Base-by-base conservation (phyloP, 805 yeast genomes). In the Candida easanensis region DNA sequence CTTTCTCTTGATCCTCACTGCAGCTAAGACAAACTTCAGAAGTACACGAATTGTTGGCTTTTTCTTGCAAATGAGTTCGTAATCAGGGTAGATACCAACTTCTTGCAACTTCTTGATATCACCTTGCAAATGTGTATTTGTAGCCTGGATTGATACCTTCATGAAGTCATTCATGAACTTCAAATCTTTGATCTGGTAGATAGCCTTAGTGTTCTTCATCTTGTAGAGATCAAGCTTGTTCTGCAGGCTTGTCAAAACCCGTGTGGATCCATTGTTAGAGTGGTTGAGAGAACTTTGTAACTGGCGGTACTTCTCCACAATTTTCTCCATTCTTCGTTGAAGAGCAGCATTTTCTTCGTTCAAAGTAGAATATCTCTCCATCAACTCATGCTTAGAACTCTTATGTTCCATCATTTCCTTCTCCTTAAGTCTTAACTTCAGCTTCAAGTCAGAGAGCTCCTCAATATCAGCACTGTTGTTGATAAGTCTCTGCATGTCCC, bases 171-270 rank as follows among this genome's bases (percentile, higher is more conserved):
- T 56, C 48, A 60, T 56, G 48, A 61, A 69, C 45, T 54, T 62
- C 44, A 69, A 58, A 48, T 69, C 74, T 9, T 61, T 54, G 18
- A 60, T 56, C 33, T 53, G 45, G 33, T 64, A 62, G 38, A 66
- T 63, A 40, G 70, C 57, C 44, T 77, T 79, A 36, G 69, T 69
- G 36, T 76, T 61, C 51, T 71, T 74, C 40, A 78, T 70, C 50
- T 64, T 70, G 57, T 70, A 73, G 42, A 73, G 67, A 26, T 69
- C 69, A 47, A 69, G 60, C 54, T 76, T 77, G 37, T 64, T 63
- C 35, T 68, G 67, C 26, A 68, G 55, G 13, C 9, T 33, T 4
- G 19, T 11, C 22, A 36, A n/a, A 4, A 34, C 13, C n/a, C 39
- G 32, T 8, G 41, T 30, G 3, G 38, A 10, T 6, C 41, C 33